Evolutionary conservation across 2,329 filamentous ascomycete species (phyloP).

Genomic region (Diaporthe longicolla): DNA sequence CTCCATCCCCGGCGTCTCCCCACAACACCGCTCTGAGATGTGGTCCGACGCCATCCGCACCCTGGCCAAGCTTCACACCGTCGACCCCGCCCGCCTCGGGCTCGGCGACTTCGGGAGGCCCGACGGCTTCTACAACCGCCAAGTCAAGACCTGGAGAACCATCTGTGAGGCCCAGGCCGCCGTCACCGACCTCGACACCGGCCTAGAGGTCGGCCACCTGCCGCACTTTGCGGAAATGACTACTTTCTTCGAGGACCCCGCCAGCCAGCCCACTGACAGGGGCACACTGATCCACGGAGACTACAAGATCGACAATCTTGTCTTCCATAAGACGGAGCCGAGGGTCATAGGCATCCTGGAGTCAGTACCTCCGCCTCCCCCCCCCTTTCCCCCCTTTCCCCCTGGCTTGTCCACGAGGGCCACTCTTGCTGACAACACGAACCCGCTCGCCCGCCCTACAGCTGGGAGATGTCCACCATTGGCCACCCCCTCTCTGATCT

Average conservation of each 20-base stretch:
- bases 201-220: slow-evolving; percentile 82
- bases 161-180: slow-evolving; percentile 85
- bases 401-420: not conserved
- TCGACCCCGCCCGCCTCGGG: slow-evolving; percentile 74
- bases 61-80: slow-evolving; percentile 86
- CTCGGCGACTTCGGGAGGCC: slow-evolving; percentile 81
- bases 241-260: slow-evolving; percentile 79
- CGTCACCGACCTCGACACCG: slow-evolving; percentile 82
- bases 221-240: slow-evolving; percentile 88
- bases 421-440: not conserved
- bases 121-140: slow-evolving; percentile 85
- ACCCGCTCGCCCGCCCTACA: slow-evolving; percentile 49
- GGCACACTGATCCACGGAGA: slow-evolving; percentile 91
- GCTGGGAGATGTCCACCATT: slow-evolving; percentile 98
- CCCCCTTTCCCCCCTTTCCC: too few species aligned
- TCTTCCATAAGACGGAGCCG: slow-evolving; percentile 91
- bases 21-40: slow-evolving; percentile 80
- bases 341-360: slow-evolving; percentile 93
- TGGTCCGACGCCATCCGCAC: slow-evolving; percentile 89
- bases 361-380: slow-evolving; percentile 56
- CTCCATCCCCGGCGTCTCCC: slow-evolving; percentile 78
- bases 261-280: slow-evolving; percentile 81
- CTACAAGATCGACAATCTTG: slow-evolving; percentile 93
- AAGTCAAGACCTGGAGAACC: slow-evolving; percentile 85
- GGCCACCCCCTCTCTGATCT: slow-evolving; percentile 96